Conservation (phyloP, 768 basidiomycete genomes). For the Lentinula boryana region DNA sequence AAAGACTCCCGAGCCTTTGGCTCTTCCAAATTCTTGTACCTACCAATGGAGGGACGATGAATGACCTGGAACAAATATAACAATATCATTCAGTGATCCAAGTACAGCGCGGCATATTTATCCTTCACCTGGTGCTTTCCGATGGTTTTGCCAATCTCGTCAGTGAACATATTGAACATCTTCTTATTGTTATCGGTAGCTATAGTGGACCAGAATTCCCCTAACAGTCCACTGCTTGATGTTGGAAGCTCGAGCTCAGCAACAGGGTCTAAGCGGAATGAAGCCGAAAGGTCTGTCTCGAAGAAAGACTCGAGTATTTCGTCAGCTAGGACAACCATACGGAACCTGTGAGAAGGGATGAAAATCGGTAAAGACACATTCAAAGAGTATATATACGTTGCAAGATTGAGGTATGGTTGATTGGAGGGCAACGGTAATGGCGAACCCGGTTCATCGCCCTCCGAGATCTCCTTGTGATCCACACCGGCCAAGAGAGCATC, state of each 20-base stretch:
- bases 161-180: constrained; percentile 88
- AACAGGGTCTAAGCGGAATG: constrained; percentile 75
- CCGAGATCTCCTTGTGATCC: constrained; percentile 17
- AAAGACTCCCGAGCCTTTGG: constrained; percentile 86
- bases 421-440: constrained; percentile 58
- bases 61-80: constrained; percentile 38
- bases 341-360: constrained; percentile 55
- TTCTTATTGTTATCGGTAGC: constrained; percentile 90
- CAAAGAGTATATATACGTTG: constrained; percentile 50
- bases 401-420: constrained; percentile 88
- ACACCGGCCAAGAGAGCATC: constrained; percentile 76
- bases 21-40: constrained; percentile 79
- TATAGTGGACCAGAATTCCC: constrained; percentile 86
- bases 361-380: not conserved
- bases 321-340: constrained; percentile 97
- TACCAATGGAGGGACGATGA: constrained; percentile 79
- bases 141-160: constrained; percentile 91
- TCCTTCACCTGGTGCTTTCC: constrained; percentile 76
- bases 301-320: constrained; percentile 97
- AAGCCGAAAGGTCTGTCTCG: constrained; percentile 82
- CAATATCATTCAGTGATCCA: not conserved
- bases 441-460: constrained; percentile 29
- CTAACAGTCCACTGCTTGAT: constrained; percentile 56
- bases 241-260: constrained; percentile 61
- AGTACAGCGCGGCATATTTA: not conserved